A percentile compares a stretch with the other conserved stretches of the same genome.
phyloP scores from a whole-genome alignment of 129 eudicot species.

The Sambucus nigra region DNA sequence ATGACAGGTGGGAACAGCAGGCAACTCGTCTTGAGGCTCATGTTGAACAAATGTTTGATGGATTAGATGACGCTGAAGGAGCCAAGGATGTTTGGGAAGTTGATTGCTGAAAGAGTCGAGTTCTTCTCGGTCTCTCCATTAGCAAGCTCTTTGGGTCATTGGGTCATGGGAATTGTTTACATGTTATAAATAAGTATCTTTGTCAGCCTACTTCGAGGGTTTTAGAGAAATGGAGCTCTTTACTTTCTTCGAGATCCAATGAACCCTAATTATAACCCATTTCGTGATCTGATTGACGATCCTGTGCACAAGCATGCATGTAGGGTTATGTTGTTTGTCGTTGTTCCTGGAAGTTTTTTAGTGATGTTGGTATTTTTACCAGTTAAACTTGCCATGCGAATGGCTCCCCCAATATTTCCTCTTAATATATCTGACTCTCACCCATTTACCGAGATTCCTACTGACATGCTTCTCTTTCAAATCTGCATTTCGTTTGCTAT shows the following conservation, averaged over 20 bases:
- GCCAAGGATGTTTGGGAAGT: slow-evolving; percentile 97
- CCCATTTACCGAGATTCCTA: slow-evolving; percentile 93
- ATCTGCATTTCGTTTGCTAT: slow-evolving; percentile 90
- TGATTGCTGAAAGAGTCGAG: slow-evolving; percentile 70
- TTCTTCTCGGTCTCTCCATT: slow-evolving; percentile 76
- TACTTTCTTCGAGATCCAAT: slow-evolving; percentile 94
- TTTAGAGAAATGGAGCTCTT: slow-evolving; percentile 76
- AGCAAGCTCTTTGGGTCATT: slow-evolving; percentile 88
- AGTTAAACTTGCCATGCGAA: slow-evolving; percentile 90
- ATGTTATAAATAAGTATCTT: slow-evolving; percentile 90
- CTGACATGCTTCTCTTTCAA: slow-evolving; percentile 90
- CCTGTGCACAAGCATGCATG: slow-evolving; percentile 98
- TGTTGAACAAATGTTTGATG: slow-evolving; percentile 97
- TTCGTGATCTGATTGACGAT: slow-evolving; percentile 87
- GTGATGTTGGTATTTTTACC: slow-evolving; percentile 89
- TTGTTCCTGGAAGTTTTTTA: slow-evolving; percentile 81
- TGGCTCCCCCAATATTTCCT: slow-evolving; percentile 79
- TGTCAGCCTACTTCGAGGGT: slow-evolving; percentile 97
- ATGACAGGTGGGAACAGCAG: slow-evolving; percentile 93
- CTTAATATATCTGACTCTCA: slow-evolving; percentile 86
- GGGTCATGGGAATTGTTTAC: slow-evolving; percentile 95
- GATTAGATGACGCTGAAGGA: slow-evolving; percentile 95
- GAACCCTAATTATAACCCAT: slow-evolving; percentile 89
- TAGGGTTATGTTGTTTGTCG: slow-evolving; percentile 77
- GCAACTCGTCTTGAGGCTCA: slow-evolving; percentile 98